Evolutionary conservation across 139 green algal species (phyloP).

Genomic region (Microglena sp.): DNA sequence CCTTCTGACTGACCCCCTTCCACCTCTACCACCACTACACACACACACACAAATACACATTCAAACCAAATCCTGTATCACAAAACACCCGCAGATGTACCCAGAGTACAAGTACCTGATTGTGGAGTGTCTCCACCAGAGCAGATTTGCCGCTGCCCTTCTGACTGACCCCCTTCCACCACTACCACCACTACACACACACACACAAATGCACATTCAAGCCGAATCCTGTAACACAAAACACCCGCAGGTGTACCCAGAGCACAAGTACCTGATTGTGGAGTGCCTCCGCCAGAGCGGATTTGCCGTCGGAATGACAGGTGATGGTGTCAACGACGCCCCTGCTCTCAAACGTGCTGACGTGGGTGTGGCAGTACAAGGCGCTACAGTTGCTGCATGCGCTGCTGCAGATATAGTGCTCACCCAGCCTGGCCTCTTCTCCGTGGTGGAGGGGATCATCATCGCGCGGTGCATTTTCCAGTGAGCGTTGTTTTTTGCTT

Average conservation of each 20-base stretch:
- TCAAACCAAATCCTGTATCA: no score
- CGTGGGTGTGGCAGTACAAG: slow-evolving; percentile 74
- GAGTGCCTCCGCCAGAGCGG: slow-evolving; percentile 58
- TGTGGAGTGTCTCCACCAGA: slow-evolving; percentile 54
- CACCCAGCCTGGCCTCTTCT: slow-evolving; percentile 62
- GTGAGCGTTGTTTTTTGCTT: no score
- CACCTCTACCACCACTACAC: no score
- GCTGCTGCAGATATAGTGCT: slow-evolving; percentile 86
- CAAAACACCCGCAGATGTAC: slow-evolving; percentile 33
- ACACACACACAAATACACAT: no score
- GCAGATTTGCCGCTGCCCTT: slow-evolving; percentile 44
- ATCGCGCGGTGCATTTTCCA: slow-evolving; percentile 68
- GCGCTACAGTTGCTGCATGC: slow-evolving; percentile 73
- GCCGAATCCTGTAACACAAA: no score
- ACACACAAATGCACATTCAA: no score
- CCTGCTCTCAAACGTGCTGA: slow-evolving; percentile 89
- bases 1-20: no score
- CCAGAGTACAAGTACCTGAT: slow-evolving; percentile 76
- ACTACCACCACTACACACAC: no score
- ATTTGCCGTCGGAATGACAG: slow-evolving; percentile 77
- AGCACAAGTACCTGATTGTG: slow-evolving; percentile 79
- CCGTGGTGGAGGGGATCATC: slow-evolving; percentile 69
- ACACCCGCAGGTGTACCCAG: slow-evolving; percentile 25
- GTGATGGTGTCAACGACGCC: slow-evolving; percentile 89
- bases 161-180: no score